A percentile compares a stretch with the other conserved stretches of the same genome.
Conservation (phyloP, 192 early-diverging fungal species). For the Coemansia sp. region DNA sequence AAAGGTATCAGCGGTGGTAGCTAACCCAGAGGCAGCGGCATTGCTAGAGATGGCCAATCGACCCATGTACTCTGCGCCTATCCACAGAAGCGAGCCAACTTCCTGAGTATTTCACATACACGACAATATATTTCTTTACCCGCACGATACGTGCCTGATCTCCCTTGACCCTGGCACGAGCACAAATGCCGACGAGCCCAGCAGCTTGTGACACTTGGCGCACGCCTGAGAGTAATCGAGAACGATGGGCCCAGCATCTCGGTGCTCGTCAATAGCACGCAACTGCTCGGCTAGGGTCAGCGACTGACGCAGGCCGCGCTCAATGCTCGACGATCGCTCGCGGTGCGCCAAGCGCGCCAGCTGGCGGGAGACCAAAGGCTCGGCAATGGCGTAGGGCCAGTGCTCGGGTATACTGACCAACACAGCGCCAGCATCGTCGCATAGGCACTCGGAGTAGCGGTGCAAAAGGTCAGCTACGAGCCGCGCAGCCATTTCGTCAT, state of each 20-base stretch:
- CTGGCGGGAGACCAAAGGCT: constrained; percentile 29
- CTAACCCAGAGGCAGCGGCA: constrained; percentile 65
- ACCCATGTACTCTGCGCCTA: constrained; percentile 62
- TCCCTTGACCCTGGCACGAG: constrained; percentile 15
- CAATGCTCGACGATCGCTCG: constrained; percentile 5
- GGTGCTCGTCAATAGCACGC: not conserved
- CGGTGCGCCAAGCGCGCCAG: constrained; percentile 9
- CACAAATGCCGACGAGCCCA: constrained; percentile 51
- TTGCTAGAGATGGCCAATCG: constrained; percentile 72
- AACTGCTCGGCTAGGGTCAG: not conserved
- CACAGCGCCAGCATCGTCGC: not conserved
- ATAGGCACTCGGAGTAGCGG: constrained; percentile 5
- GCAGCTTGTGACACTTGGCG: constrained; percentile 41
- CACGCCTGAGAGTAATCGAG: constrained; percentile 49
- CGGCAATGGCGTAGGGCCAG: constrained; percentile 30
- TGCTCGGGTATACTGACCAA: constrained; percentile 29
- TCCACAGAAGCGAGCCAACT: not conserved
- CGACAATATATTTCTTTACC: constrained; percentile 3
- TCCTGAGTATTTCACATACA: not conserved
- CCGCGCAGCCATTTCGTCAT: constrained; percentile 40
- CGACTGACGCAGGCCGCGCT: constrained; percentile 18
- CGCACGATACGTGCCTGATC: constrained; percentile 39
- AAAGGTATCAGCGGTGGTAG: constrained; percentile 56
- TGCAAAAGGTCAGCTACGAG: constrained; percentile 29
- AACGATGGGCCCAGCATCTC: constrained; percentile 5